These are phyloP conservation scores for Vicia faba DNA, from an alignment of 306 rosid species.

Conservation along the genomic window DNA sequence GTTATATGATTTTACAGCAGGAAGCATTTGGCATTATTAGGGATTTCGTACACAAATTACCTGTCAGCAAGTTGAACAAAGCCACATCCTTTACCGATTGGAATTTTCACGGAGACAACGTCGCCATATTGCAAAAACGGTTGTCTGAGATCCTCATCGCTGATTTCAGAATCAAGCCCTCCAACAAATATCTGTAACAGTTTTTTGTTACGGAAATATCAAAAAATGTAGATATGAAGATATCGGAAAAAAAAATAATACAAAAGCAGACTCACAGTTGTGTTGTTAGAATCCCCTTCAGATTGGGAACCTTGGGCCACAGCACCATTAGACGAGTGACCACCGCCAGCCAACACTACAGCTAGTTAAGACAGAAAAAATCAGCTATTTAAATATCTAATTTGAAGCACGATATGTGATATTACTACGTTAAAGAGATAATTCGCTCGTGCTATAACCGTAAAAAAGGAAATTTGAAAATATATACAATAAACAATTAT, in stretches of 20 bases:
- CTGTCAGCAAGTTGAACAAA: conserved; percentile 97
- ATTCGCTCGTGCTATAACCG: conserved; percentile 9
- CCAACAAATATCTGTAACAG: conserved; percentile 89
- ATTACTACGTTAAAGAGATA: conserved; percentile 22
- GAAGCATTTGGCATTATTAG: conserved; percentile 2
- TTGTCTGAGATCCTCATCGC: conserved; percentile 90
- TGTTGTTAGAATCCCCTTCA: conserved; percentile 79
- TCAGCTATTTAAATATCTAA: conserved; percentile 34
- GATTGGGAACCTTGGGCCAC: conserved; percentile 76
- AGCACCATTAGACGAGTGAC: conserved; percentile 67
- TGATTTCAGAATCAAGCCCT: conserved; percentile 93
- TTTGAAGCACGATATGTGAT: conserved; percentile 22
- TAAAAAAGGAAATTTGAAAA: conserved; percentile 26
- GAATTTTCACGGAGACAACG: conserved; percentile 91
- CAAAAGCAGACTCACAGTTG: conserved; percentile 69
- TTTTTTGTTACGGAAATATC: conserved; percentile 30
- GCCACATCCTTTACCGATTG: conserved; percentile 95
- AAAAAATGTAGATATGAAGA: conserved; percentile 10
- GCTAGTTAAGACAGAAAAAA: conserved; percentile 52
- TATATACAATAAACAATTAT: conserved; percentile 27
- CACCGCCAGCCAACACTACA: conserved; percentile 86
- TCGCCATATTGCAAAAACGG: conserved; percentile 89
- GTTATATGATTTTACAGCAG: too few species aligned
- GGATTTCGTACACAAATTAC: conserved; percentile 44
- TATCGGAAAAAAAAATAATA: conserved; percentile 12